phyloP scores from a whole-genome alignment of 805 yeast species.

The Diddensiella caesifluorescens region DNA sequence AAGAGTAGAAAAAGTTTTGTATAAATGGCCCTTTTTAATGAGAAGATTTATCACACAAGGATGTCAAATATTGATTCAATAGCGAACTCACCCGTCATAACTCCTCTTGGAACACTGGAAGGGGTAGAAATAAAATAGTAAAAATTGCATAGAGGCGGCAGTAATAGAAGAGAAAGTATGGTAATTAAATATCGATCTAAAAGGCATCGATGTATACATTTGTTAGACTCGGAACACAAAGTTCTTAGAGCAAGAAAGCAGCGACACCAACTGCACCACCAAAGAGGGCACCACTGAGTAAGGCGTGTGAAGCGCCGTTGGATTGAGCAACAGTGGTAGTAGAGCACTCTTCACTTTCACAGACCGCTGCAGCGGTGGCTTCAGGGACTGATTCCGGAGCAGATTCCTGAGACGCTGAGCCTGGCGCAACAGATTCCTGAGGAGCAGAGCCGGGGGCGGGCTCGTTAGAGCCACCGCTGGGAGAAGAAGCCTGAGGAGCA shows the following conservation, averaged over 20 bases:
- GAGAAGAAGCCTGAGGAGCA: conserved; percentile 4
- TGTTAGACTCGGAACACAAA: too few relatives aligned
- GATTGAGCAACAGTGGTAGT: conserved; percentile 5
- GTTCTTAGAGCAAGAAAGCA: conserved; percentile 14
- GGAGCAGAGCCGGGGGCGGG: neutral
- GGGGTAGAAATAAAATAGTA: conserved; percentile 2
- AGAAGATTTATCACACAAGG: too few relatives aligned
- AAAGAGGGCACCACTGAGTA: conserved; percentile 14
- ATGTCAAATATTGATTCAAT: too few relatives aligned
- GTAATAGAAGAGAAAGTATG: neutral
- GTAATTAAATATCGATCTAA: too few relatives aligned
- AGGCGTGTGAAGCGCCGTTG: conserved; percentile 3
- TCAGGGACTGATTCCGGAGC: conserved; percentile 3
- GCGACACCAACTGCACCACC: conserved; percentile 12
- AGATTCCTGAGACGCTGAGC: conserved; percentile 3
- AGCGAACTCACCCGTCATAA: too few relatives aligned
- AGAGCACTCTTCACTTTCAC: conserved; percentile 6
- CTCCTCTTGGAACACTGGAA: neutral
- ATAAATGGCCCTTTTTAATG: too few relatives aligned
- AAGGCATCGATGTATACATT: too few relatives aligned
- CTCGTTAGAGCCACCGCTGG: neutral
- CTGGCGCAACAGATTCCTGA: conserved; percentile 5
- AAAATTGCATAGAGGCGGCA: neutral
- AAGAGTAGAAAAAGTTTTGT: too few relatives aligned
- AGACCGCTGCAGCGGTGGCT: conserved; percentile 5